Evolutionary conservation across 257 asterid genomes (phyloP), one percentile per base, ranked within the genome.

Genomic region (Phtheirospermum japonicum): DNA sequence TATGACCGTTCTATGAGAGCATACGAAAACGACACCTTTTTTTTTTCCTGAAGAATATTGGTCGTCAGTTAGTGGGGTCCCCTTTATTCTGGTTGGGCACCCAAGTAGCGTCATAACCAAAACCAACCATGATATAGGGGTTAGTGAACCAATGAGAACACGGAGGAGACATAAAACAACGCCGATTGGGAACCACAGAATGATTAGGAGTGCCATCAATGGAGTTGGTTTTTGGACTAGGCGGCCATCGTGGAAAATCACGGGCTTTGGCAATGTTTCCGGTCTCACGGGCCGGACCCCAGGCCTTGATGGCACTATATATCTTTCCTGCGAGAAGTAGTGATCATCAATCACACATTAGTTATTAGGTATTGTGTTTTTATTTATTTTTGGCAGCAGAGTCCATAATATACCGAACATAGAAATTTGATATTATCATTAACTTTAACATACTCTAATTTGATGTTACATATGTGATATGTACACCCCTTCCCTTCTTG

Each of bases 1-100:
- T 8, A 78, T 75, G 12, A 82, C 81, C 19, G 79, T 80, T 5
- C 89, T 66, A 50, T 85, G 93, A 7, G 93, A 82, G 69, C 93
- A 48, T 6, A 17, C 54, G 18, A 48, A 14, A 4, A 48, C 26
- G 5, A 48, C 54, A 14, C 54, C 54, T 17, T 48, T 48, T 14
- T 6, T 36, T 9, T 3, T 7, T 1, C 23, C 28, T 0, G 26
- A 14, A 17, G 54, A 5, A 8, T 1, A 2, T 0, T 11, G 1
- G 2, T 9, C 42, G 42, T 3, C 16, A 0, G 6, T 56, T 4
- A 77, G 79, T 4, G 65, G 61, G 32, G 28, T 67, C 14, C 81
- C 81, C 33, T 70, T 63, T 6, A 59, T 7, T 0, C 2, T 66
- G 6, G 67, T 30, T 7, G 23, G 48, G 40, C 54, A 11, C 2